Percentiles rank a stretch among this genome's conserved stretches.
Conservation (phyloP, 2,329 filamentous ascomycete genomes). For the Paraphaeosphaeria minitans region DNA sequence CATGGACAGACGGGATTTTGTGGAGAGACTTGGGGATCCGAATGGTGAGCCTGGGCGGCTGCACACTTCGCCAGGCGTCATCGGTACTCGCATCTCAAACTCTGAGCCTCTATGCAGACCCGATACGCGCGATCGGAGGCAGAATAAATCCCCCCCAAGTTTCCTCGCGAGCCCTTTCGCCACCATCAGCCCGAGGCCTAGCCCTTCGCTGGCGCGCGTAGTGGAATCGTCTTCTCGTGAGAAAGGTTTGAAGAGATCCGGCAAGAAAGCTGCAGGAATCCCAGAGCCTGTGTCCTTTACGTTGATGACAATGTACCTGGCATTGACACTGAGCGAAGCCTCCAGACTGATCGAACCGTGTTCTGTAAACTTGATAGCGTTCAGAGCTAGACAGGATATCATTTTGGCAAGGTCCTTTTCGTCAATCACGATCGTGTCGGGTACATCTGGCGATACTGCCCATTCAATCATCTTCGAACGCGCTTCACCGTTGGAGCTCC, state of each 20-base stretch:
- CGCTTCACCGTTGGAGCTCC: conserved; percentile 51
- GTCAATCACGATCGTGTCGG: conserved; percentile 62
- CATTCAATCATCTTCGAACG: conserved; percentile 57
- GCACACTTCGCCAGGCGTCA: conserved; percentile 58
- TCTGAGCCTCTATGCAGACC: conserved; percentile 67
- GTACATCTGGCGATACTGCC: conserved; percentile 57
- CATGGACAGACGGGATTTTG: conserved; percentile 35
- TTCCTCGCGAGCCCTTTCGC: conserved; percentile 72
- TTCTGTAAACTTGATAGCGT: conserved; percentile 74
- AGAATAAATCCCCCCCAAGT: conserved; percentile 70
- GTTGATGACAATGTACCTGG: conserved; percentile 63
- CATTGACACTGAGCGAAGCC: conserved; percentile 58
- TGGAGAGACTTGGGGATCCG: conserved; percentile 50
- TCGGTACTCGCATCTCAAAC: conserved; percentile 70
- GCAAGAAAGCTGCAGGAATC: conserved; percentile 69
- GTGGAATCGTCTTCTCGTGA: conserved; percentile 71
- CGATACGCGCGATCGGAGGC: conserved; percentile 65
- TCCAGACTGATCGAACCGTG: conserved; percentile 63
- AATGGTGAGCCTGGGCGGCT: conserved; percentile 59
- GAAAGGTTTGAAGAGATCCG: conserved; percentile 72
- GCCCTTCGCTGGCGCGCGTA: conserved; percentile 69
- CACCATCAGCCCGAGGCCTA: conserved; percentile 72
- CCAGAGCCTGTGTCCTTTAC: conserved; percentile 71
- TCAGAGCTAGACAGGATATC: conserved; percentile 67
- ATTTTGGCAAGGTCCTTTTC: conserved; percentile 68